phyloP scores from a whole-genome alignment of 441 rosid species.

The Metrosideros polymorpha region DNA sequence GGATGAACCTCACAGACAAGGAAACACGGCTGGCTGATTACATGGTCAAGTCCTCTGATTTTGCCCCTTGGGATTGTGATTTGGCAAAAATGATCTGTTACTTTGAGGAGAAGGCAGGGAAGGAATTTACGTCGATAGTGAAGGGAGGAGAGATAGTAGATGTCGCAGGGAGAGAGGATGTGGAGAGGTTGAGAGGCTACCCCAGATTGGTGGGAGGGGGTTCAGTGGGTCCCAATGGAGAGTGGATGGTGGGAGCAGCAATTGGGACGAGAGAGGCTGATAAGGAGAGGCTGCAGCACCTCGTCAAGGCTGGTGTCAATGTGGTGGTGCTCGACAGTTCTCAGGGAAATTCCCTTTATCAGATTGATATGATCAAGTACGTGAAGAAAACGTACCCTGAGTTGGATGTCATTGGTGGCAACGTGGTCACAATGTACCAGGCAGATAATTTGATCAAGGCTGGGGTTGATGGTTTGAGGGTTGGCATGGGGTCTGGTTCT shows the following conservation, averaged over 20 bases:
- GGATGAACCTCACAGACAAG: slow-evolving; percentile 28
- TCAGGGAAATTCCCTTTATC: slow-evolving; percentile 84
- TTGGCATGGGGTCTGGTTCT: slow-evolving; percentile 95
- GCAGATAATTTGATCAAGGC: not conserved
- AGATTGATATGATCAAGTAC: slow-evolving; percentile 73
- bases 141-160: slow-evolving; percentile 15
- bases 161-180: not conserved
- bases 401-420: slow-evolving; percentile 7
- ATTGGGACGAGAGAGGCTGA: slow-evolving; percentile 77
- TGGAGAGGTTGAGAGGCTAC: not conserved
- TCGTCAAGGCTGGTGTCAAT: slow-evolving; percentile 79
- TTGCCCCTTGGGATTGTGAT: slow-evolving; percentile 47
- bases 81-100: slow-evolving; percentile 32
- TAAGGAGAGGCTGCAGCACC: slow-evolving; percentile 68
- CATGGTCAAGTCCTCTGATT: slow-evolving; percentile 35
- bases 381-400: slow-evolving; percentile 1
- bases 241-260: slow-evolving; percentile 92
- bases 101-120: slow-evolving; percentile 27
- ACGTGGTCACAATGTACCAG: not conserved
- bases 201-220: slow-evolving; percentile 55
- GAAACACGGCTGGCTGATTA: slow-evolving; percentile 43
- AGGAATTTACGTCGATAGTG: slow-evolving; percentile 48
- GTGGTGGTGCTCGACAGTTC: slow-evolving; percentile 87
- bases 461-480: slow-evolving; percentile 85
- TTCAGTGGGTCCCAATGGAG: slow-evolving; percentile 52